Percentiles rank a stretch among this genome's conserved stretches.
Evolutionary conservation across 495 filamentous ascomycete genomes (phyloP).

Genomic region (Tetracladium marchalianum): DNA sequence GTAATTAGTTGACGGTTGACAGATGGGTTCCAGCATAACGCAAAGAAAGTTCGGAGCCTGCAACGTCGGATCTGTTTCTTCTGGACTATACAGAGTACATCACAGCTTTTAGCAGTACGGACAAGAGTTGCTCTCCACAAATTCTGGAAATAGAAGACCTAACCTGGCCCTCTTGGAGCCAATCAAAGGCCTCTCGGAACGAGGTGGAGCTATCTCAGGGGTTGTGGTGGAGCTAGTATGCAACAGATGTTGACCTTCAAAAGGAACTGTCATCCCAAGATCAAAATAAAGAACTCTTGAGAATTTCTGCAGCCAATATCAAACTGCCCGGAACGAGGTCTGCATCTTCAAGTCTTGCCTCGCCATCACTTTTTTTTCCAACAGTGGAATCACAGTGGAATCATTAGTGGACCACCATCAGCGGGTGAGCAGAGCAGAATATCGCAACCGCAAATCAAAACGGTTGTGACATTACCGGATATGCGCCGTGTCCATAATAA

Average conservation of each 20-base stretch:
- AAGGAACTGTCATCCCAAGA: neutral
- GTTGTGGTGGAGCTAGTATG: neutral
- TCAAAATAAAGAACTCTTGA: neutral
- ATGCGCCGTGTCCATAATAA: slow-evolving; percentile 4
- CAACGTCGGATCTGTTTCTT: too few species aligned
- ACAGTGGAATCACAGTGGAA: too few species aligned
- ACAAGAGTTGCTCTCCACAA: too few species aligned
- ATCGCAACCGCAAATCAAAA: neutral
- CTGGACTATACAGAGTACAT: too few species aligned
- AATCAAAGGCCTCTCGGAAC: slow-evolving; percentile 2
- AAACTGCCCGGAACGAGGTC: neutral
- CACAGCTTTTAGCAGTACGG: too few species aligned
- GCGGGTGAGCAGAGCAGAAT: too few species aligned
- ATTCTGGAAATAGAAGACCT: too few species aligned
- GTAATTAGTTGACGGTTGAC: too few species aligned
- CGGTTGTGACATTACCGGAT: neutral
- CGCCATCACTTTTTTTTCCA: neutral
- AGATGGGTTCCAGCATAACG: too few species aligned
- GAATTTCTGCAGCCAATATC: neutral
- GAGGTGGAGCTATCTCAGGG: slow-evolving; percentile 2
- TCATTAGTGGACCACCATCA: too few species aligned
- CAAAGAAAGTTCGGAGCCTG: too few species aligned
- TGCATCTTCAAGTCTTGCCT: neutral
- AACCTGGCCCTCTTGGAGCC: neutral
- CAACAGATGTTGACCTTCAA: neutral